Evolutionary conservation across 176 grass and related monocot species (phyloP).

Genomic region (Tillandsia fasciculata): DNA sequence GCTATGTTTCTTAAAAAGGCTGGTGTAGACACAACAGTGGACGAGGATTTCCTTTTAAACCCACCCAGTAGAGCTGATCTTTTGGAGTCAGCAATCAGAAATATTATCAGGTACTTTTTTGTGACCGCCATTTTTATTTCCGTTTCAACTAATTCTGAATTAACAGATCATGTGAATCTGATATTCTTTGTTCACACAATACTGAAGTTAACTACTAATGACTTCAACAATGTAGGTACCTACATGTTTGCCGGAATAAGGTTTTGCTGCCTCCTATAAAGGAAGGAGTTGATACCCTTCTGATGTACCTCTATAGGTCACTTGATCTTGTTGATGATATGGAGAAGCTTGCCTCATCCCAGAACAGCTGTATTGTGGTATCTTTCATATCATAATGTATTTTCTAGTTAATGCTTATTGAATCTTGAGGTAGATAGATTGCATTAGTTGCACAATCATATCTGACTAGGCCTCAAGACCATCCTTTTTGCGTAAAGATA

Average conservation of each 20-base stretch:
- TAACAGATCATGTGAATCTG: neutral
- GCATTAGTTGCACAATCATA: neutral
- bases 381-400: conserved; percentile 16
- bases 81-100: conserved; percentile 75
- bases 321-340: conserved; percentile 93
- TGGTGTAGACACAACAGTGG: conserved; percentile 77
- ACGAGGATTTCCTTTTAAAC: conserved; percentile 85
- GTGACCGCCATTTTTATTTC: conserved; percentile 5
- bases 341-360: conserved; percentile 91
- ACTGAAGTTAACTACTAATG: neutral
- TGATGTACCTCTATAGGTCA: conserved; percentile 98
- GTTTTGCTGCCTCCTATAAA: conserved; percentile 52
- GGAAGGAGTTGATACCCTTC: conserved; percentile 96
- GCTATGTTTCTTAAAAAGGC: conserved; percentile 84
- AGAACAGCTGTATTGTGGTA: conserved; percentile 92
- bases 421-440: conserved; percentile 10
- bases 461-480: conserved; percentile 11
- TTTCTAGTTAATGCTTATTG: neutral
- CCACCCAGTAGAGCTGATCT: conserved; percentile 71
- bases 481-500: neutral
- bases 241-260: conserved; percentile 50
- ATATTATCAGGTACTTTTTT: conserved; percentile 76
- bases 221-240: conserved; percentile 49
- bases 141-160: neutral
- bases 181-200: neutral